Percentiles rank a stretch among this genome's conserved stretches.
These are phyloP conservation scores for Candolleomyces aberdarensis DNA, from an alignment of 768 basidiomycete genomes.

Conservation along the genomic window DNA sequence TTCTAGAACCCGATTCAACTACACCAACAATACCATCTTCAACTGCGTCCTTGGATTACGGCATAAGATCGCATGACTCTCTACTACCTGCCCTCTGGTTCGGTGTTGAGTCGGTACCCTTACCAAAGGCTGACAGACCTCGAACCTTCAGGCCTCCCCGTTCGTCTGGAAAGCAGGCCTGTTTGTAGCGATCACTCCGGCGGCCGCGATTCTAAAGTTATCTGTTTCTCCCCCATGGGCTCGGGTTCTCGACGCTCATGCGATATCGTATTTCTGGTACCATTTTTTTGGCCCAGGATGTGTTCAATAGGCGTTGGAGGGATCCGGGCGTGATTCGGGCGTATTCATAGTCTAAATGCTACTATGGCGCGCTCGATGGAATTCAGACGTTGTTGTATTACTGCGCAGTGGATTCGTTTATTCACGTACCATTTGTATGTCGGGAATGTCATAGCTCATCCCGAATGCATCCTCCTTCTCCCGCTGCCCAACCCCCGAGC, in stretches of 20 bases:
- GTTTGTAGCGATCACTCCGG: conserved; percentile 68
- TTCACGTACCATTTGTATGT: no score
- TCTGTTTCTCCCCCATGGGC: conserved; percentile 85
- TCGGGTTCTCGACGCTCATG: conserved; percentile 84
- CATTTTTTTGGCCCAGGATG: conserved; percentile 75
- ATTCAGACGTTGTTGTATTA: no score
- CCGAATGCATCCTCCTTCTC: no score
- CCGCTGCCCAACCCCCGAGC: no score
- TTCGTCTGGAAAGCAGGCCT: conserved; percentile 52
- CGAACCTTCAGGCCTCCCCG: conserved; percentile 55
- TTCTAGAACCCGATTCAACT: conserved; percentile 79
- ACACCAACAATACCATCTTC: conserved; percentile 89
- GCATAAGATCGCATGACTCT: conserved; percentile 79
- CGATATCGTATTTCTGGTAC: conserved; percentile 84
- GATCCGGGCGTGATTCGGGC: no score
- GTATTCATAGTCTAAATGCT: no score
- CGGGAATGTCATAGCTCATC: no score
- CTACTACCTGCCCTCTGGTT: conserved; percentile 59
- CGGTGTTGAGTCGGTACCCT: conserved; percentile 53
- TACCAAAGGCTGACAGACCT: no score
- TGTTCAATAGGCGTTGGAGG: conserved; percentile 67
- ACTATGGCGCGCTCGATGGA: no score
- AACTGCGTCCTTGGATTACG: conserved; percentile 71
- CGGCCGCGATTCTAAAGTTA: conserved; percentile 77
- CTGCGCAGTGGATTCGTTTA: no score